A percentile compares a stretch with the other conserved stretches of the same genome.
Evolutionary conservation across 1,284 basidiomycete species (phyloP).

Genomic region (Trametes versicolor): DNA sequence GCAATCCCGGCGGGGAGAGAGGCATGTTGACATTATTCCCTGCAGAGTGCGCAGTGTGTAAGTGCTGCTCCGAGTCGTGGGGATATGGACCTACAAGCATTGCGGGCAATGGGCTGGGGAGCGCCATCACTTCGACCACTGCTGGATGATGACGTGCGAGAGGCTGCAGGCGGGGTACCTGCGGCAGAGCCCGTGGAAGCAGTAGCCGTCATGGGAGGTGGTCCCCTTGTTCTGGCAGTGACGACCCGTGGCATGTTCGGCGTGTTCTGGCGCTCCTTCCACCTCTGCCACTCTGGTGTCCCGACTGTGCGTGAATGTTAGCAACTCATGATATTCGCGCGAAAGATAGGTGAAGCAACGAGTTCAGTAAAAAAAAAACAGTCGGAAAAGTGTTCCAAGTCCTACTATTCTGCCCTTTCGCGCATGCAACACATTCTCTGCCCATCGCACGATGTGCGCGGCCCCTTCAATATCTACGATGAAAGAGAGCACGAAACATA

Average conservation of each 20-base stretch:
- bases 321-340: too few relatives aligned
- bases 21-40: slow-evolving; percentile 7
- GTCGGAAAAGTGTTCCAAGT: too few relatives aligned
- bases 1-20: slow-evolving; percentile 15
- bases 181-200: not conserved
- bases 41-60: not conserved
- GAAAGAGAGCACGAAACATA: too few relatives aligned
- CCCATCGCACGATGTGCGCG: too few relatives aligned
- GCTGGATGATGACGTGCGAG: not conserved
- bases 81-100: slow-evolving; percentile 11
- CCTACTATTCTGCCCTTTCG: too few relatives aligned
- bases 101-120: not conserved
- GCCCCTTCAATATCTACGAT: too few relatives aligned
- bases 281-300: slow-evolving; percentile 26
- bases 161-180: not conserved
- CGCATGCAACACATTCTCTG: too few relatives aligned
- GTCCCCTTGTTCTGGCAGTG: slow-evolving; percentile 13
- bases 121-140: not conserved
- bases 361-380: too few relatives aligned
- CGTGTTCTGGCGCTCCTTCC: slow-evolving; percentile 16
- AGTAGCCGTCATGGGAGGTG: not conserved
- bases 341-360: not conserved
- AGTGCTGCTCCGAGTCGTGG: not conserved
- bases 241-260: not conserved
- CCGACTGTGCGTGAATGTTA: slow-evolving; percentile 13